Percentiles rank a stretch among this genome's conserved stretches.
Evolutionary conservation across 108 stramenopile species (phyloP).

Genomic region (Discostella pseudostelligera): DNA sequence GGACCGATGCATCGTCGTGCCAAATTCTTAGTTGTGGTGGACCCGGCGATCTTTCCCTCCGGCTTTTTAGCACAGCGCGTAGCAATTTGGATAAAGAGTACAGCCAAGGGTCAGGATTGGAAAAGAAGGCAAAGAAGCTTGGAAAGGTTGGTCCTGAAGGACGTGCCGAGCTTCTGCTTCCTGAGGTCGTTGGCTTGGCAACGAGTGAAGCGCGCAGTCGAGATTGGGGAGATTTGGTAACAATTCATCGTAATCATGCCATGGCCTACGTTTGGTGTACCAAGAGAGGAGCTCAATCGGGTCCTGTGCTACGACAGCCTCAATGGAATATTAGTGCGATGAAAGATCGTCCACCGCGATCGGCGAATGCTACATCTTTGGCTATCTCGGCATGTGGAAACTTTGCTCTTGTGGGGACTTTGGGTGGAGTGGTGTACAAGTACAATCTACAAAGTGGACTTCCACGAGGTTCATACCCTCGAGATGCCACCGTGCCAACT

Average conservation of each 20-base stretch:
- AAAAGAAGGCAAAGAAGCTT: slow-evolving; percentile 63
- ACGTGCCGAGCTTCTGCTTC: slow-evolving; percentile 67
- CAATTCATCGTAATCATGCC: slow-evolving; percentile 81
- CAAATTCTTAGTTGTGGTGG: slow-evolving; percentile 73
- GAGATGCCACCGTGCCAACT: slow-evolving; percentile 26
- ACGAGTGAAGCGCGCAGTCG: slow-evolving; percentile 60
- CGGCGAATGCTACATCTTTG: slow-evolving; percentile 71
- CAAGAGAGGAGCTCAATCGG: slow-evolving; percentile 70
- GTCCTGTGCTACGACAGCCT: slow-evolving; percentile 73
- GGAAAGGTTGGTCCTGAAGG: slow-evolving; percentile 53
- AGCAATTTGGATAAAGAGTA: slow-evolving; percentile 82
- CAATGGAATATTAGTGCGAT: slow-evolving; percentile 86
- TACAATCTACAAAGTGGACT: slow-evolving; percentile 95
- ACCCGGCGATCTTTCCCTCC: slow-evolving; percentile 61
- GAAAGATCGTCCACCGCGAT: slow-evolving; percentile 66
- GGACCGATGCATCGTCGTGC: slow-evolving; percentile 81
- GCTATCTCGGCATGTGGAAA: slow-evolving; percentile 83
- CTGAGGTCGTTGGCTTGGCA: slow-evolving; percentile 66
- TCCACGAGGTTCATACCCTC: slow-evolving; percentile 82
- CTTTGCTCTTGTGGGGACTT: slow-evolving; percentile 93
- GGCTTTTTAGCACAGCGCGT: slow-evolving; percentile 81
- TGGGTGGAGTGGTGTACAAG: slow-evolving; percentile 89
- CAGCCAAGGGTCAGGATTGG: slow-evolving; percentile 82
- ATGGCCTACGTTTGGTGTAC: slow-evolving; percentile 89
- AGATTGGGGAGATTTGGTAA: slow-evolving; percentile 90